Percentiles rank a stretch among this genome's conserved stretches.
Evolutionary conservation across 2,329 filamentous ascomycete species (phyloP).

Genomic region (Talaromyces sp.): DNA sequence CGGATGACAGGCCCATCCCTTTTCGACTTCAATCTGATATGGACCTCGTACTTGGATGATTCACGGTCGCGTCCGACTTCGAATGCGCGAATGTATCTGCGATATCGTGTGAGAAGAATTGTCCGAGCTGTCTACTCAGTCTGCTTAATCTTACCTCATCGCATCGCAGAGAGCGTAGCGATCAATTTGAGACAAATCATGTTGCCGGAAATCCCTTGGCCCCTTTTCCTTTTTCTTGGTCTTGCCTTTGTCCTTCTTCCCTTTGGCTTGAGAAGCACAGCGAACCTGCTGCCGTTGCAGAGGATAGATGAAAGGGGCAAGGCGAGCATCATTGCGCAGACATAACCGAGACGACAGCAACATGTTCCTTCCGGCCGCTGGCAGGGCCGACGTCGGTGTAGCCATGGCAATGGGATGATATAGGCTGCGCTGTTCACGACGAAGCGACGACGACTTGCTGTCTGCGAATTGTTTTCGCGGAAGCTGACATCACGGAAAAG

Average conservation of each 20-base stretch:
- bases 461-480: conserved; percentile 8
- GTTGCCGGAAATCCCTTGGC: conserved; percentile 59
- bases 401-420: conserved; percentile 23
- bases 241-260: conserved; percentile 37
- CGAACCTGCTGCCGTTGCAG: conserved; percentile 30
- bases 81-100: conserved; percentile 80
- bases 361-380: conserved; percentile 28
- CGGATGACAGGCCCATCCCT: conserved; percentile 84
- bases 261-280: conserved; percentile 34
- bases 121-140: background rate
- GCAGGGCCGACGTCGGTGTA: conserved; percentile 28
- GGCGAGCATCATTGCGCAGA: conserved; percentile 22
- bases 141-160: conserved; percentile 58
- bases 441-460: background rate
- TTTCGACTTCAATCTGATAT: conserved; percentile 73
- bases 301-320: conserved; percentile 25
- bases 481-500: conserved; percentile 9
- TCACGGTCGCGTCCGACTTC: conserved; percentile 79
- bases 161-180: conserved; percentile 85
- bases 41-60: conserved; percentile 79
- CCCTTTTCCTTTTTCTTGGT: conserved; percentile 57
- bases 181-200: conserved; percentile 59
- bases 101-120: conserved; percentile 4
- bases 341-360: conserved; percentile 27
- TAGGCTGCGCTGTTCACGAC: background rate